Percentiles rank a stretch among this genome's conserved stretches.
Evolutionary conservation across 192 early-diverging fungal species (phyloP).

Genomic region (Backusella luteola): DNA sequence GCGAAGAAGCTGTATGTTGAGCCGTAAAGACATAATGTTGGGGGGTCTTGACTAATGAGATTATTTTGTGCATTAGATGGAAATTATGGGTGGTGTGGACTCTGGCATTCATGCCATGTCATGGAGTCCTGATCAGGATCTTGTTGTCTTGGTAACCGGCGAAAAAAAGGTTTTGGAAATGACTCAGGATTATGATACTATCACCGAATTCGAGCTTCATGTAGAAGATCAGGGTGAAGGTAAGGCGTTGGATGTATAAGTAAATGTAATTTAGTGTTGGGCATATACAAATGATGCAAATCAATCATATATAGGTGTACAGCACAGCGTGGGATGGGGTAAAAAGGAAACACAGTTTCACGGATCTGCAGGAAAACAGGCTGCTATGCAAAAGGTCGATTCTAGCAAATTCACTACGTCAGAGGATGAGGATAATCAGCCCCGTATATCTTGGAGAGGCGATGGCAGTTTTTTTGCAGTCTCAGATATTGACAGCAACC

Average conservation of each 20-base stretch:
- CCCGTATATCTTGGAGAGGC: slow-evolving; percentile 87
- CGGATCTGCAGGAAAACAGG: slow-evolving; percentile 81
- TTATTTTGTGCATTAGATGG: slow-evolving; percentile 36
- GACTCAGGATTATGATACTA: slow-evolving; percentile 92
- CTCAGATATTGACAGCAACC: slow-evolving; percentile 58
- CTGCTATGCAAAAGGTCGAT: slow-evolving; percentile 54
- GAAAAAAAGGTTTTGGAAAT: slow-evolving; percentile 73
- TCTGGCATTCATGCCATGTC: slow-evolving; percentile 66
- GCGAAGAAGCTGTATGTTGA: slow-evolving; percentile 31
- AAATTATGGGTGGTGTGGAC: slow-evolving; percentile 75
- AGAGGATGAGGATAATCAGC: slow-evolving; percentile 64
- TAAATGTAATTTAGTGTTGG: not conserved
- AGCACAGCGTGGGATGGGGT: slow-evolving; percentile 94
- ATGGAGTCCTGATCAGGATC: slow-evolving; percentile 91
- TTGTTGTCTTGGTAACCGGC: slow-evolving; percentile 78
- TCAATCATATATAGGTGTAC: slow-evolving; percentile 41
- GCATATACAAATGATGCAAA: not conserved
- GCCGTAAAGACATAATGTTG: not conserved
- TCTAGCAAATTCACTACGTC: slow-evolving; percentile 43
- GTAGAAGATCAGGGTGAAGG: slow-evolving; percentile 71
- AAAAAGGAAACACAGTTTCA: slow-evolving; percentile 97
- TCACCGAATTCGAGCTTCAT: slow-evolving; percentile 77
- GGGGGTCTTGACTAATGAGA: not conserved
- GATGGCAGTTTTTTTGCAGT: slow-evolving; percentile 84
- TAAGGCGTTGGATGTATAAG: not conserved